Percentiles rank a stretch among this genome's conserved stretches.
Evolutionary conservation across 139 green algal genomes (phyloP).

Genomic region (Nannochloris sp.): DNA sequence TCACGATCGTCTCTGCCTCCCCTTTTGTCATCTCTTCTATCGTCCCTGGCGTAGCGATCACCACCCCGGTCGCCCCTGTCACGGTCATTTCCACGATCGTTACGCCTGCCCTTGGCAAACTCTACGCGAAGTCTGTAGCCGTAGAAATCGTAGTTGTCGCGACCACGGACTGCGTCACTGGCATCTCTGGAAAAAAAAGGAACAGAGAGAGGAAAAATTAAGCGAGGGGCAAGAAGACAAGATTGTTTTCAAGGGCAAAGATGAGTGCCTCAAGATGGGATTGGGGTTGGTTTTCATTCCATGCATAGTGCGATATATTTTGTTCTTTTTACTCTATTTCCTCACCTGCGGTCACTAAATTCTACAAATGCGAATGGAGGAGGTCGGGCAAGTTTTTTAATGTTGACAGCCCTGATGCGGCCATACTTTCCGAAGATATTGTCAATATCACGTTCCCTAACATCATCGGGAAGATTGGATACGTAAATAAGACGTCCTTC

Average conservation of each 20-base stretch:
- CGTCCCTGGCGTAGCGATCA: not conserved
- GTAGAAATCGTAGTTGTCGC: conserved; percentile 87
- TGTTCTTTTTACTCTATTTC: too few species aligned
- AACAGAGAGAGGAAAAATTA: not conserved
- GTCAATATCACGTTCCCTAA: conserved; percentile 78
- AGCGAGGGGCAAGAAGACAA: too few species aligned
- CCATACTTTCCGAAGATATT: conserved; percentile 89
- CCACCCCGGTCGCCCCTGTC: conserved; percentile 4
- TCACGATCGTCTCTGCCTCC: conserved; percentile 3
- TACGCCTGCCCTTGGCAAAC: conserved; percentile 22
- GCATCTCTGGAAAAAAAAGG: conserved; percentile 53
- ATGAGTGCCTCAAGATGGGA: too few species aligned
- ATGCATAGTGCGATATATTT: too few species aligned
- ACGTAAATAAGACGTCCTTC: conserved; percentile 28
- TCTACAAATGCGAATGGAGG: conserved; percentile 86
- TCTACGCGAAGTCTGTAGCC: conserved; percentile 68
- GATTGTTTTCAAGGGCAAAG: too few species aligned
- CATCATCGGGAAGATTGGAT: conserved; percentile 79
- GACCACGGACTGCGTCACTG: conserved; percentile 70
- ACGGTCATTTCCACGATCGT: not conserved
- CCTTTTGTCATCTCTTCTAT: not conserved
- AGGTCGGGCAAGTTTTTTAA: conserved; percentile 74
- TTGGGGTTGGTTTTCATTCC: too few species aligned
- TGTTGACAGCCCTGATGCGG: conserved; percentile 67
- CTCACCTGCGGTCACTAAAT: conserved; percentile 58